Percentiles rank a stretch among this genome's conserved stretches.
phyloP scores from a whole-genome alignment of 306 rosid species.

The Cucurbita pepo region DNA sequence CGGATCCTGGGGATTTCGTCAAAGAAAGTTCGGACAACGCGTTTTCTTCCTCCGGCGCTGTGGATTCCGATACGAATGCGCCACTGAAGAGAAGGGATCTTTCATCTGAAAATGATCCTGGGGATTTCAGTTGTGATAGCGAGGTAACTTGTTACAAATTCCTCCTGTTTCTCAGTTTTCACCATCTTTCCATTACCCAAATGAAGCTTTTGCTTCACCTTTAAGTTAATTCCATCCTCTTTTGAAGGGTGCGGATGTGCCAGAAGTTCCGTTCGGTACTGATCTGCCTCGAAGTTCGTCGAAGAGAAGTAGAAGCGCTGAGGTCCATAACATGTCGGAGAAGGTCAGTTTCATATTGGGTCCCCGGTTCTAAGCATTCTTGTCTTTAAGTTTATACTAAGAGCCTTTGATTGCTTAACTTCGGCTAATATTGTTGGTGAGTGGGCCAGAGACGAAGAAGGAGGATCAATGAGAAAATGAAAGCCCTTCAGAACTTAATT shows the following conservation, averaged over 20 bases:
- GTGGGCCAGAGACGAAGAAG: slow-evolving; percentile 78
- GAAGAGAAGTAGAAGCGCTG: slow-evolving; percentile 83
- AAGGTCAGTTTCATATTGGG: slow-evolving; percentile 32
- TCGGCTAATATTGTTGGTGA: slow-evolving; percentile 8
- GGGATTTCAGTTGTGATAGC: slow-evolving; percentile 29
- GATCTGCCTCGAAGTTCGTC: slow-evolving; percentile 45
- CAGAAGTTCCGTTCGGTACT: slow-evolving; percentile 29
- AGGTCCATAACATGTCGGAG: slow-evolving; percentile 88
- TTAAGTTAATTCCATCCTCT: not conserved
- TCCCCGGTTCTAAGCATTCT: slow-evolving; percentile 6
- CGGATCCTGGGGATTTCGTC: slow-evolving; percentile 18
- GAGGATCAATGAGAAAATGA: slow-evolving; percentile 88
- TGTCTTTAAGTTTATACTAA: not conserved
- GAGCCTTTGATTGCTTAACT: slow-evolving; percentile 3
- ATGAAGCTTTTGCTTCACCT: not conserved
- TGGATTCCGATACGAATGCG: slow-evolving; percentile 22
- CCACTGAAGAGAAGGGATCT: slow-evolving; percentile 14
- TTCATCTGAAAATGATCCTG: slow-evolving; percentile 31
- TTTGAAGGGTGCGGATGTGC: slow-evolving; percentile 34
- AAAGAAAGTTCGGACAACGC: slow-evolving; percentile 18
- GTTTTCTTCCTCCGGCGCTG: slow-evolving; percentile 13
- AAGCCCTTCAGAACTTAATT: slow-evolving; percentile 79
- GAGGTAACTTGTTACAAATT: slow-evolving; percentile 22
- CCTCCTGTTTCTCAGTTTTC: not conserved
- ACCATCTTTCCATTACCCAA: not conserved